phyloP scores from a whole-genome alignment of 192 early-diverging fungal genomes.

The Dispira simplex region DNA sequence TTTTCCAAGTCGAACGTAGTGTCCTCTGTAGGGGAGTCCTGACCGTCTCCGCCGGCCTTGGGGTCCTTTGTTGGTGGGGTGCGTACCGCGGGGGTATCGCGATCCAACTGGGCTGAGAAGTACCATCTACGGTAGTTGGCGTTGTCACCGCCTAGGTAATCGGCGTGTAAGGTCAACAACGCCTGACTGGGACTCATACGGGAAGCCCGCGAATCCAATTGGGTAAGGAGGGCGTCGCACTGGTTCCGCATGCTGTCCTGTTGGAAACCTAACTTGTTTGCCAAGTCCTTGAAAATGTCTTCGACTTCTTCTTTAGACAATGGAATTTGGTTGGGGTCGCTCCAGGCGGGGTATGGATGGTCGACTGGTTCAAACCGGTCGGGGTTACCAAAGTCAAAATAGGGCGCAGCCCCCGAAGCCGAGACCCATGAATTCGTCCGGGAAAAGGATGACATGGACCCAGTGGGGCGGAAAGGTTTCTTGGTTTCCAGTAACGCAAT shows the following conservation, averaged over 20 bases:
- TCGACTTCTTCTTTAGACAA: slow-evolving; percentile 49
- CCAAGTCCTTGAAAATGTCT: slow-evolving; percentile 47
- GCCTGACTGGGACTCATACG: slow-evolving; percentile 55
- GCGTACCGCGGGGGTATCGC: slow-evolving; percentile 31
- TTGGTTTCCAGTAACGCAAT: slow-evolving; percentile 51
- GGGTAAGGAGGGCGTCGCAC: slow-evolving; percentile 58
- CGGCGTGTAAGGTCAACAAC: slow-evolving; percentile 54
- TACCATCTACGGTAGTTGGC: slow-evolving; percentile 77
- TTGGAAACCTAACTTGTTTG: slow-evolving; percentile 63
- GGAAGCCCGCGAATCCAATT: slow-evolving; percentile 64
- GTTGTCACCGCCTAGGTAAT: slow-evolving; percentile 64
- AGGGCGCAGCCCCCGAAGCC: slow-evolving; percentile 26
- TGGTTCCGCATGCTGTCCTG: slow-evolving; percentile 60
- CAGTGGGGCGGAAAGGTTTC: slow-evolving; percentile 33
- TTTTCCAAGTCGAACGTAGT: slow-evolving; percentile 1
- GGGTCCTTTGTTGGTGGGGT: slow-evolving; percentile 4
- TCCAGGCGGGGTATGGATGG: slow-evolving; percentile 35
- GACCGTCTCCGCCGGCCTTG: slow-evolving; percentile 15
- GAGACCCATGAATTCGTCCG: slow-evolving; percentile 37
- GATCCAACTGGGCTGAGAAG: slow-evolving; percentile 54
- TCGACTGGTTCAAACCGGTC: slow-evolving; percentile 27
- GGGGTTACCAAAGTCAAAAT: slow-evolving; percentile 31
- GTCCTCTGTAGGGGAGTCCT: slow-evolving; percentile 11
- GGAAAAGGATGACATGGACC: slow-evolving; percentile 37
- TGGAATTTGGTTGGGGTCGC: slow-evolving; percentile 43